Conservation (phyloP, 768 basidiomycete species). For the Tephrocybe rancida region DNA sequence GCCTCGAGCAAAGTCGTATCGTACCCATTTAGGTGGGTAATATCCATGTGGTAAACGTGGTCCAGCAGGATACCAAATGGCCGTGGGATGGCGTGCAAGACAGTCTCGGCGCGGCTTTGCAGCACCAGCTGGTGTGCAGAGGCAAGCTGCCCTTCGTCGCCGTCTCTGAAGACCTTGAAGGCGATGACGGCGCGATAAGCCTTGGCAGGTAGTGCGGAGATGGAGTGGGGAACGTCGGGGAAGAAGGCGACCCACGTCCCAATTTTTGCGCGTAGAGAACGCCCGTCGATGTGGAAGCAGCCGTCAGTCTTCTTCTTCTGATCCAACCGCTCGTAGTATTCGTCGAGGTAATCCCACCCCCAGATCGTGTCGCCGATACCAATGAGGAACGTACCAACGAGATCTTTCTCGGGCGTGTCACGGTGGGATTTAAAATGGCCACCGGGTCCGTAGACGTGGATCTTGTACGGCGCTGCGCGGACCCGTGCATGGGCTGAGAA, state of each 20-base stretch:
- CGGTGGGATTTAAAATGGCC: slow-evolving; percentile 29
- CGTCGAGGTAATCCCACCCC: too few relatives aligned
- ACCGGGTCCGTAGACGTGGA: slow-evolving; percentile 30
- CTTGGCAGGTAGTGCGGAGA: slow-evolving; percentile 13
- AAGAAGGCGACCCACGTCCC: slow-evolving; percentile 31
- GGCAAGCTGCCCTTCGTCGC: not conserved
- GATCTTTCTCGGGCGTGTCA: slow-evolving; percentile 25
- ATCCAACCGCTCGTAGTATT: too few relatives aligned
- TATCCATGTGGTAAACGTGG: slow-evolving; percentile 27
- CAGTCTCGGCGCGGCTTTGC: not conserved
- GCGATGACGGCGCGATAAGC: slow-evolving; percentile 29
- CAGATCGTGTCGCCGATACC: slow-evolving; percentile 27
- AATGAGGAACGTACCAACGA: slow-evolving; percentile 34
- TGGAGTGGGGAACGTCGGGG: slow-evolving; percentile 28
- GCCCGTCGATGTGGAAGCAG: slow-evolving; percentile 2
- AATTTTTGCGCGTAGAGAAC: not conserved
- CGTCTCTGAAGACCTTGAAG: slow-evolving; percentile 29
- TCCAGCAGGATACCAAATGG: slow-evolving; percentile 28
- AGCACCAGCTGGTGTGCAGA: slow-evolving; percentile 1
- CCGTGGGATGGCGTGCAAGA: slow-evolving; percentile 2
- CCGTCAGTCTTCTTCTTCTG: not conserved
- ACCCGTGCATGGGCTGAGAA: slow-evolving; percentile 22
- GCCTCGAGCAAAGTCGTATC: slow-evolving; percentile 21
- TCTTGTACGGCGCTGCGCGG: slow-evolving; percentile 31
- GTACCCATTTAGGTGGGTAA: slow-evolving; percentile 22